Percentiles rank a stretch among this genome's conserved stretches.
Conservation (phyloP, 2,329 filamentous ascomycete genomes). For the Fusarium albidum region DNA sequence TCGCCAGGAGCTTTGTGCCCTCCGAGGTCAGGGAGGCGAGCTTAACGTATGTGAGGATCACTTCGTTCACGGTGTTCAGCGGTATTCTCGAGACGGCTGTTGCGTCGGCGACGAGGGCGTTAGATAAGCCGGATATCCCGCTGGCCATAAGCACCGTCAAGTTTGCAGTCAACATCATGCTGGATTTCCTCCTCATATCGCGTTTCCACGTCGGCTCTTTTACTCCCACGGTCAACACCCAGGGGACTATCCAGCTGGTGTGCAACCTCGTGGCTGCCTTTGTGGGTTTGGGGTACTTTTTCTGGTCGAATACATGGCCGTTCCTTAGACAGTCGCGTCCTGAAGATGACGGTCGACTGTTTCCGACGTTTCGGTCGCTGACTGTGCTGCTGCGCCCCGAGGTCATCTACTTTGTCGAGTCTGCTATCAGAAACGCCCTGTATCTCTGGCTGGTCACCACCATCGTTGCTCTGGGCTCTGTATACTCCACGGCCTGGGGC, state of each 20-base stretch:
- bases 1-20: constrained; percentile 71
- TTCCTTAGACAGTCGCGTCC: not conserved
- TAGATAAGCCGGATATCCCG: constrained; percentile 75
- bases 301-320: constrained; percentile 50
- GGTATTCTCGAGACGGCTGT: constrained; percentile 71
- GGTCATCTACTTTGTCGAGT: constrained; percentile 67
- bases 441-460: constrained; percentile 75
- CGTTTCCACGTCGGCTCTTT: constrained; percentile 66
- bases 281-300: constrained; percentile 67
- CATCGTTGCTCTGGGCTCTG: constrained; percentile 68
- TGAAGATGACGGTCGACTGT: constrained; percentile 10
- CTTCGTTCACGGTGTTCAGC: constrained; percentile 68
- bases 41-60: constrained; percentile 71
- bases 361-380: constrained; percentile 55
- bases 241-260: constrained; percentile 69
- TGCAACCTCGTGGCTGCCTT: constrained; percentile 66
- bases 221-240: constrained; percentile 67
- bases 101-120: constrained; percentile 65
- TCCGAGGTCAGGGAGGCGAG: constrained; percentile 62
- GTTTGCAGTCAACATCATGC: constrained; percentile 71
- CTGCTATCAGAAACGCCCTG: constrained; percentile 71
- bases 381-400: constrained; percentile 64
- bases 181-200: constrained; percentile 73
- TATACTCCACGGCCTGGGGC: constrained; percentile 77
- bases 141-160: constrained; percentile 70